A percentile compares a stretch with the other conserved stretches of the same genome.
Evolutionary conservation across 805 yeast species (phyloP).

Genomic region (Cyberlindnera galapagoensis): DNA sequence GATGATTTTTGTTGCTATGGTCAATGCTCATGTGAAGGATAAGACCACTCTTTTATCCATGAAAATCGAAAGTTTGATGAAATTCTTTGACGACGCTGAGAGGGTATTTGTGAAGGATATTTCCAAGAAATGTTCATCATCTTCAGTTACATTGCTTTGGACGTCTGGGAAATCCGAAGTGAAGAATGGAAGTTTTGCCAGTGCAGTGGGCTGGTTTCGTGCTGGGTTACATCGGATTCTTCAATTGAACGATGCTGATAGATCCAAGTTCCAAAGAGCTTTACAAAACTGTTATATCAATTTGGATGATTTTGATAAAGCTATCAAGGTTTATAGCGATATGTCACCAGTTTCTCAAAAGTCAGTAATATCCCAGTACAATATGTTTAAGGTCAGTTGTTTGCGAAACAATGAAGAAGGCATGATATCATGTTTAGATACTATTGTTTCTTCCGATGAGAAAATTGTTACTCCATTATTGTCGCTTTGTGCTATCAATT

Average conservation of each 20-base stretch:
- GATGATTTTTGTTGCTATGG: slow-evolving; percentile 21
- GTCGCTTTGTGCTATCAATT: slow-evolving; percentile 28
- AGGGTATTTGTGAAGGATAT: slow-evolving; percentile 22
- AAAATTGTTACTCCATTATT: slow-evolving; percentile 28
- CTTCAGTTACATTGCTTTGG: slow-evolving; percentile 33
- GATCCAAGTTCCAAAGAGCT: slow-evolving; percentile 32
- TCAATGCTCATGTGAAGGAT: slow-evolving; percentile 25
- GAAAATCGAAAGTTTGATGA: slow-evolving; percentile 19
- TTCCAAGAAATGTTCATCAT: slow-evolving; percentile 25
- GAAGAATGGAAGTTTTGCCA: slow-evolving; percentile 18
- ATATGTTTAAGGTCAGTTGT: slow-evolving; percentile 24
- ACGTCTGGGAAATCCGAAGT: slow-evolving; percentile 29
- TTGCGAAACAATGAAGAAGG: slow-evolving; percentile 11
- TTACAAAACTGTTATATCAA: slow-evolving; percentile 26
- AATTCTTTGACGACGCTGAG: slow-evolving; percentile 24
- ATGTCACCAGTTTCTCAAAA: slow-evolving; percentile 22
- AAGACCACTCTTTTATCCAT: slow-evolving; percentile 19
- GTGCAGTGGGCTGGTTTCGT: slow-evolving; percentile 24
- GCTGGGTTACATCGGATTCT: slow-evolving; percentile 23
- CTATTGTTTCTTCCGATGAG: slow-evolving; percentile 28
- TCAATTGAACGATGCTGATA: slow-evolving; percentile 24
- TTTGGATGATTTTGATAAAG: slow-evolving; percentile 16
- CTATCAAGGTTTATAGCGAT: slow-evolving; percentile 15
- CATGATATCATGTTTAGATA: slow-evolving; percentile 25
- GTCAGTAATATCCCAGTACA: slow-evolving; percentile 27